Evolutionary conservation across 768 basidiomycete genomes (phyloP).

Genomic region (Termitomyces sp.): DNA sequence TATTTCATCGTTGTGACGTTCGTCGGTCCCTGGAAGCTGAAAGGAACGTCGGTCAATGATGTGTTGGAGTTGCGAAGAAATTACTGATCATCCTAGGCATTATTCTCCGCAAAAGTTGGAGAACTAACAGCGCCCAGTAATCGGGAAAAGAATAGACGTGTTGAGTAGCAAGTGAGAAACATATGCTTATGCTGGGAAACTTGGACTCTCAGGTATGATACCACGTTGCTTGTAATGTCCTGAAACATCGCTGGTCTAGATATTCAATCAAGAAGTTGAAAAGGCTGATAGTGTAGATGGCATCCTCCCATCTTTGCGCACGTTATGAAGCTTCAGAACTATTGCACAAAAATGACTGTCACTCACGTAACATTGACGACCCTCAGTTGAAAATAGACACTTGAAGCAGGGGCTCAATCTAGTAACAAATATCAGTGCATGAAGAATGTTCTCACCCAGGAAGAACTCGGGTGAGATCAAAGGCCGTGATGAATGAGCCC

Average conservation of each 20-base stretch:
- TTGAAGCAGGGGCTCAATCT: background rate
- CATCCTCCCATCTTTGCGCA: background rate
- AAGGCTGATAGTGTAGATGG: background rate
- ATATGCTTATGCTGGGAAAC: background rate
- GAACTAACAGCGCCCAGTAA: background rate
- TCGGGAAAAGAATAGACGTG: background rate
- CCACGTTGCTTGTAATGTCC: background rate
- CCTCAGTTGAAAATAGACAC: background rate
- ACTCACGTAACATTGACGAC: background rate
- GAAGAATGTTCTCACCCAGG: conserved; percentile 6
- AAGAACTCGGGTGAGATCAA: conserved; percentile 3
- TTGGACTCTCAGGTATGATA: background rate
- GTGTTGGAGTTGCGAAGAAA: too few relatives aligned
- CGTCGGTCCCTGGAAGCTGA: too few relatives aligned
- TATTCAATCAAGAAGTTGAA: background rate
- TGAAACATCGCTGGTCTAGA: background rate
- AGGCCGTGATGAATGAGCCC: conserved; percentile 6
- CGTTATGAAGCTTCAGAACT: background rate
- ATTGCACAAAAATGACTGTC: background rate
- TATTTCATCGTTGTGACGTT: too few relatives aligned
- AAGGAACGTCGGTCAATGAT: too few relatives aligned
- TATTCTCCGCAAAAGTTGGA: background rate
- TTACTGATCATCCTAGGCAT: background rate
- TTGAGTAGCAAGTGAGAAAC: background rate
- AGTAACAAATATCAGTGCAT: background rate